Evolutionary conservation across 2,329 filamentous ascomycete genomes (phyloP).

Genomic region (Penicillium sp.): DNA sequence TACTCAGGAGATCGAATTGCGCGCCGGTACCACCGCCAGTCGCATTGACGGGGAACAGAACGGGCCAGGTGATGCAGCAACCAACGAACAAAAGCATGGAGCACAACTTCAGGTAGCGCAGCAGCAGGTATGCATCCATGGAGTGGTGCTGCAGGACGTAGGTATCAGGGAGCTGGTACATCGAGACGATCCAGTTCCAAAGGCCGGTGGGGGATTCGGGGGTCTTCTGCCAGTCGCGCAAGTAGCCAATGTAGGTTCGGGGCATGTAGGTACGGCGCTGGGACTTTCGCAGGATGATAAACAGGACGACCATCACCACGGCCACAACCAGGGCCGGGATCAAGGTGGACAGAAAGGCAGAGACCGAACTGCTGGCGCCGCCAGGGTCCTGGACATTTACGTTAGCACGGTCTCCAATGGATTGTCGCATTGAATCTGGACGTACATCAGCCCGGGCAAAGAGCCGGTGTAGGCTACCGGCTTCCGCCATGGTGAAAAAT

Average conservation of each 20-base stretch:
- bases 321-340: conserved; percentile 44
- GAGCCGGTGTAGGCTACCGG: conserved; percentile 12
- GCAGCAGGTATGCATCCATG: conserved; percentile 83
- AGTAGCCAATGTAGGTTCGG: conserved; percentile 50
- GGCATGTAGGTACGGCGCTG: conserved; percentile 52
- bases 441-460: conserved; percentile 9
- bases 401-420: neutral
- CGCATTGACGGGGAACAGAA: conserved; percentile 82
- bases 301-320: conserved; percentile 45
- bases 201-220: conserved; percentile 56
- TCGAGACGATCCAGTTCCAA: conserved; percentile 62
- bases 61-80: conserved; percentile 76
- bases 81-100: conserved; percentile 78
- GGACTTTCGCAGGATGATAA: conserved; percentile 48
- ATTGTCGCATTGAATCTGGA: neutral
- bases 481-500: conserved; percentile 16
- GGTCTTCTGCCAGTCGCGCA: conserved; percentile 53
- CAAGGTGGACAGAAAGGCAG: conserved; percentile 48
- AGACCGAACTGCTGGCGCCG: conserved; percentile 35
- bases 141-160: conserved; percentile 86
- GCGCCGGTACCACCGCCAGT: conserved; percentile 63
- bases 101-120: conserved; percentile 78
- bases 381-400: conserved; percentile 8
- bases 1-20: conserved; percentile 72
- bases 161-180: conserved; percentile 65